Evolutionary conservation across 768 basidiomycete genomes (phyloP).

Genomic region (Pisolithus marmoratus): DNA sequence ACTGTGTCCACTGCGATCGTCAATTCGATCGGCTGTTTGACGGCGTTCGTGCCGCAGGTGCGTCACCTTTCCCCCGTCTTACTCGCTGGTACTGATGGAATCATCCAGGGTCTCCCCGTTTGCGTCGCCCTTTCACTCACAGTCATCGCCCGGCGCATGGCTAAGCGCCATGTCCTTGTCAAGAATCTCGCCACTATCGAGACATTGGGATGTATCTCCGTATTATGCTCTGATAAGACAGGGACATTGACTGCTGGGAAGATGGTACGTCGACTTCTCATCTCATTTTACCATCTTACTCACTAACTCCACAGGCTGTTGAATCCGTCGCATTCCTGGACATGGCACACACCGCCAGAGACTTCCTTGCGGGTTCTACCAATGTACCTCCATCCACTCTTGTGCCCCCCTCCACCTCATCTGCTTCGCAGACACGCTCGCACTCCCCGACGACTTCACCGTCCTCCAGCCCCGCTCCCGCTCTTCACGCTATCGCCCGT

Average conservation of each 20-base stretch:
- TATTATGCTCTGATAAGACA: slow-evolving; percentile 51
- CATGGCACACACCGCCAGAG: slow-evolving; percentile 13
- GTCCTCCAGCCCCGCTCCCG: slow-evolving; percentile 20
- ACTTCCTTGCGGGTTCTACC: neutral
- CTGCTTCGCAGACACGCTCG: slow-evolving; percentile 5
- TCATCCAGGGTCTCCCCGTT: slow-evolving; percentile 31
- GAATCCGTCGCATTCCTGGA: slow-evolving; percentile 36
- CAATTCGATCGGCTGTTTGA: slow-evolving; percentile 35
- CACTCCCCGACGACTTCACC: slow-evolving; percentile 1
- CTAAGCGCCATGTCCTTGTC: slow-evolving; percentile 40
- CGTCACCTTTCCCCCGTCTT: neutral
- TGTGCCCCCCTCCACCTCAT: neutral
- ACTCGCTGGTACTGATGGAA: neutral
- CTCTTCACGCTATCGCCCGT: slow-evolving; percentile 37
- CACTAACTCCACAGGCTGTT: slow-evolving; percentile 25
- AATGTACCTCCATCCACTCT: too few relatives aligned
- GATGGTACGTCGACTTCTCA: slow-evolving; percentile 31
- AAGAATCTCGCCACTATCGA: slow-evolving; percentile 51
- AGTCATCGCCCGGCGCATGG: slow-evolving; percentile 43
- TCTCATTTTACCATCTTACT: neutral
- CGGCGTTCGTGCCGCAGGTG: slow-evolving; percentile 38
- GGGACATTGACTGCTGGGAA: slow-evolving; percentile 46
- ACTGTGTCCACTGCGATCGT: slow-evolving; percentile 30
- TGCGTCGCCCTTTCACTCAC: slow-evolving; percentile 50
- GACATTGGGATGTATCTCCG: slow-evolving; percentile 46